Percentiles rank a stretch among this genome's conserved stretches.
phyloP scores from a whole-genome alignment of 176 grass and related monocot genomes.

The Oryza glumipatula region DNA sequence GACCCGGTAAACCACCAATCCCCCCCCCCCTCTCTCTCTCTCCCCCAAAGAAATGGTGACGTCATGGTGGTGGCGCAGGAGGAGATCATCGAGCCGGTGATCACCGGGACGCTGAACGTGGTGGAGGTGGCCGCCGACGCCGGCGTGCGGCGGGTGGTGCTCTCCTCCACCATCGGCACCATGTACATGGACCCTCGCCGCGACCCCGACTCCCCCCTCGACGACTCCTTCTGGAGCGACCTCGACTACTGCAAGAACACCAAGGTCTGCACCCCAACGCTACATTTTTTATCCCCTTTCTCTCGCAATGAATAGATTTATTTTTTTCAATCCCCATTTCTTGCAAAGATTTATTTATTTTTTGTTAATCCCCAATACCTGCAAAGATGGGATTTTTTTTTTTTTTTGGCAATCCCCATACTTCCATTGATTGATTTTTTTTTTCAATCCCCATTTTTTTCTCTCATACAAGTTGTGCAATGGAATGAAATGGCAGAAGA shows the following conservation, averaged over 20 bases:
- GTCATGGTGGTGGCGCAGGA: slow-evolving; percentile 13
- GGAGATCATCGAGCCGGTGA: slow-evolving; percentile 59
- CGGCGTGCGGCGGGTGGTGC: slow-evolving; percentile 58
- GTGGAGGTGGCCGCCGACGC: slow-evolving; percentile 50
- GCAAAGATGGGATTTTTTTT: neutral
- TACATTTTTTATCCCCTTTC: neutral
- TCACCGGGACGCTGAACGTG: slow-evolving; percentile 60
- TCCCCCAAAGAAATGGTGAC: too few species aligned
- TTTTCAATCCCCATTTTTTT: neutral
- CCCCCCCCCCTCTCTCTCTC: neutral
- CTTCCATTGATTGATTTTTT: too few species aligned
- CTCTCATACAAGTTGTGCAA: neutral
- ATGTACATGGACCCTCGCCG: slow-evolving; percentile 72
- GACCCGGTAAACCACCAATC: slow-evolving; percentile 45
- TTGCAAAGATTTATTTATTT: too few species aligned
- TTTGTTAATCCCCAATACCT: neutral
- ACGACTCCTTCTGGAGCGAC: slow-evolving; percentile 67
- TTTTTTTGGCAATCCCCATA: too few species aligned
- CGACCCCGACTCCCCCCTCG: slow-evolving; percentile 43
- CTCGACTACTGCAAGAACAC: slow-evolving; percentile 65
- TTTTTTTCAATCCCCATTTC: neutral
- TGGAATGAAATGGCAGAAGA: slow-evolving; percentile 31
- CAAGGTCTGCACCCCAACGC: slow-evolving; percentile 21
- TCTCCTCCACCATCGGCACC: slow-evolving; percentile 66
- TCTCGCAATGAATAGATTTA: neutral